Conservation (phyloP, 495 filamentous ascomycete genomes). For the Penicillium desertorum region DNA sequence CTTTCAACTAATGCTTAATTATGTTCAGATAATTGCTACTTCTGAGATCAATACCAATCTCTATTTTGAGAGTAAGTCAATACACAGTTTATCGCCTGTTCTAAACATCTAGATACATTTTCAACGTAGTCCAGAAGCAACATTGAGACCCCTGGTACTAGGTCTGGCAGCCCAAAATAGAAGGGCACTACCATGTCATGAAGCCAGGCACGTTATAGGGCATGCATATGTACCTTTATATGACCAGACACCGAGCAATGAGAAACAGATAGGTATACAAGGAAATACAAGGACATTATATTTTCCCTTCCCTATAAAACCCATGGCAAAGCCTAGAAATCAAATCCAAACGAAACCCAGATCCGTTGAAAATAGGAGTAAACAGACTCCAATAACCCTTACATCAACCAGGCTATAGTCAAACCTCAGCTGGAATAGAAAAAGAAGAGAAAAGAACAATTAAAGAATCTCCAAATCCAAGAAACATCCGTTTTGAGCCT, state of each 20-base stretch:
- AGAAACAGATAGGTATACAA: background rate
- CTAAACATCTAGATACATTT: background rate
- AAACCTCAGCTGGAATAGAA: constrained; percentile 11
- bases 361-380: background rate
- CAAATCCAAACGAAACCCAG: background rate
- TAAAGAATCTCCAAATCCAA: constrained; percentile 21
- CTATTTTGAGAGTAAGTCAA: background rate
- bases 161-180: background rate
- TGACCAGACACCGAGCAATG: background rate
- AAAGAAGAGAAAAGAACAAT: constrained; percentile 22
- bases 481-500: constrained; percentile 16
- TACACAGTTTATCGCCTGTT: background rate
- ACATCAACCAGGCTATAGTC: background rate
- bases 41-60: background rate
- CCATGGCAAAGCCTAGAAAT: constrained; percentile 10
- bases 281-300: background rate
- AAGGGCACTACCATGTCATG: too few species aligned
- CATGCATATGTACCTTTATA: too few species aligned
- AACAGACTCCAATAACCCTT: constrained; percentile 2
- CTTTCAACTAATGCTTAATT: constrained; percentile 16
- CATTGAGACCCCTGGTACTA: background rate
- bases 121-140: background rate
- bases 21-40: background rate
- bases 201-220: background rate
- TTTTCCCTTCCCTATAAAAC: background rate